These are phyloP conservation scores for Phaeotremella fagi DNA, from an alignment of 768 basidiomycete genomes.

Conservation along the genomic window DNA sequence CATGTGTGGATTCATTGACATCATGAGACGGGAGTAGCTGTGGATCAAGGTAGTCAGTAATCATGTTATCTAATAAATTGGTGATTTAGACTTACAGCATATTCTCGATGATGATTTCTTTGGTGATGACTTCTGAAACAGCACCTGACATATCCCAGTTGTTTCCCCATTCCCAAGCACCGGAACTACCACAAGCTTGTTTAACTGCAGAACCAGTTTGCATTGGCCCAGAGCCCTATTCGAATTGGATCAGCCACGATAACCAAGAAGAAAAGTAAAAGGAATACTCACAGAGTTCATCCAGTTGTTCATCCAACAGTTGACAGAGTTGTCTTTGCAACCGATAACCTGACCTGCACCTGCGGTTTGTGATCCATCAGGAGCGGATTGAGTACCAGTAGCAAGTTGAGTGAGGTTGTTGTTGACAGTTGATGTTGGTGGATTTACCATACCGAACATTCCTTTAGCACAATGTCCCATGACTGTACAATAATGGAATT, in stretches of 20 bases:
- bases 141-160: conserved; percentile 20
- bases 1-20: conserved; percentile 34
- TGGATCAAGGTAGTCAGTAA: background rate
- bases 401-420: conserved; percentile 15
- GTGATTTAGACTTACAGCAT: conserved; percentile 20
- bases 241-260: background rate
- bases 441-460: conserved; percentile 38
- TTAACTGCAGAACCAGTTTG: conserved; percentile 20
- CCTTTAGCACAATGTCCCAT: conserved; percentile 26
- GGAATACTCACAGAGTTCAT: conserved; percentile 20
- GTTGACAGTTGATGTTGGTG: conserved; percentile 18
- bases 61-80: background rate
- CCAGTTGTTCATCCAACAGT: conserved; percentile 30
- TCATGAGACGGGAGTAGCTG: conserved; percentile 35
- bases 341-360: conserved; percentile 13
- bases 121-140: conserved; percentile 8
- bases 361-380: conserved; percentile 4
- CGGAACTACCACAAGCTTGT: conserved; percentile 11
- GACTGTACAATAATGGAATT: conserved; percentile 36
- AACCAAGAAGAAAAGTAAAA: too few relatives aligned
- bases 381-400: conserved; percentile 8
- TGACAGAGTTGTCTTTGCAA: conserved; percentile 16
- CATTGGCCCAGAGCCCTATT: conserved; percentile 13
- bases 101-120: conserved; percentile 28
- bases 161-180: conserved; percentile 32